A percentile compares a stretch with the other conserved stretches of the same genome.
Evolutionary conservation across 148 eudicot genomes (phyloP).

Genomic region (Selenicereus undatus): DNA sequence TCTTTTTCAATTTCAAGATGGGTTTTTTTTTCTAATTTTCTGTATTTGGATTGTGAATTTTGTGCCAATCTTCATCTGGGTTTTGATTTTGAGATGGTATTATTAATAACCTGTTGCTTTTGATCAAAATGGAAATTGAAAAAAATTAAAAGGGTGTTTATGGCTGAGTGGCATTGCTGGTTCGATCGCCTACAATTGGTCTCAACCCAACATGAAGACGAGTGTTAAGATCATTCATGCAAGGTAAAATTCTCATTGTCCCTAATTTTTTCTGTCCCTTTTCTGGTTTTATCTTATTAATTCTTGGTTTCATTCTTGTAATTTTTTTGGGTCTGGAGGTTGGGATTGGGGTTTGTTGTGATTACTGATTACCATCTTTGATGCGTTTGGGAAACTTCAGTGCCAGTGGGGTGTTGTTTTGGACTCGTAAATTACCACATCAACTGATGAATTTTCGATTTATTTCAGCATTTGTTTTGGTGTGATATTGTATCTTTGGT

Average conservation of each 20-base stretch:
- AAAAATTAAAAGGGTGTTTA: conserved; percentile 21
- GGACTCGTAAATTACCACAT: too few relatives aligned
- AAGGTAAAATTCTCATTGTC: conserved; percentile 17
- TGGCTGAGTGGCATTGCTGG: conserved; percentile 33
- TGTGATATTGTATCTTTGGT: background rate
- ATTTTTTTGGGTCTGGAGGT: too few relatives aligned
- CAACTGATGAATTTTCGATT: too few relatives aligned
- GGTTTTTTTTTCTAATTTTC: background rate
- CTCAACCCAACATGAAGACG: conserved; percentile 36
- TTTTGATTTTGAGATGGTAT: background rate
- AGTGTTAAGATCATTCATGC: conserved; percentile 39
- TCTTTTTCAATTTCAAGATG: background rate
- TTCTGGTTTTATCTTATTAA: background rate
- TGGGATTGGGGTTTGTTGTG: background rate
- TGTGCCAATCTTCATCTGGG: background rate
- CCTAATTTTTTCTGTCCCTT: background rate
- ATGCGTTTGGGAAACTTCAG: too few relatives aligned
- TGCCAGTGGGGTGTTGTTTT: too few relatives aligned
- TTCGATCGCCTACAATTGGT: conserved; percentile 44
- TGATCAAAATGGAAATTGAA: background rate
- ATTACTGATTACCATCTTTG: too few relatives aligned
- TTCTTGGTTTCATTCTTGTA: background rate
- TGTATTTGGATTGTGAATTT: background rate
- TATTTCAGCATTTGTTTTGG: too few relatives aligned
- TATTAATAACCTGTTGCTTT: background rate